Evolutionary conservation across 192 early-diverging fungal species (phyloP).

Genomic region (Powellomyces hirtus): DNA sequence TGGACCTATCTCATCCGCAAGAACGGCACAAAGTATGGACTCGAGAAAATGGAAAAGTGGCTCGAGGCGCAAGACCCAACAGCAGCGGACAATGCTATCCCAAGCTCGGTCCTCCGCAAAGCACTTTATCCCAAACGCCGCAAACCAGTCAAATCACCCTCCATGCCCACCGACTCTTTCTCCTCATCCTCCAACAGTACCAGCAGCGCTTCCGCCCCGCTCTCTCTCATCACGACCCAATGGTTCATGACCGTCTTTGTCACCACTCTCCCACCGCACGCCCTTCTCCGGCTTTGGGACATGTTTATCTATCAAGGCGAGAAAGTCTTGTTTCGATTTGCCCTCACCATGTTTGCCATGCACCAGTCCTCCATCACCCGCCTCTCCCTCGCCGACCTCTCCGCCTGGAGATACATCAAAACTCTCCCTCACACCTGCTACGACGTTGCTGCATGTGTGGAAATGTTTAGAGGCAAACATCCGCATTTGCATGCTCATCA

Average conservation of each 20-base stretch:
- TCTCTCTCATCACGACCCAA: slow-evolving; percentile 74
- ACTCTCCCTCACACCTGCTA: not conserved
- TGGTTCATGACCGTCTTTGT: slow-evolving; percentile 84
- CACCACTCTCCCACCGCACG: slow-evolving; percentile 70
- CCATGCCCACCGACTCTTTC: not conserved
- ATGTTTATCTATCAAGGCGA: slow-evolving; percentile 70
- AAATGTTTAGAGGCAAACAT: not conserved
- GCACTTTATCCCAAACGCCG: not conserved
- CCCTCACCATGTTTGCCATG: slow-evolving; percentile 67
- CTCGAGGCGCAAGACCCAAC: slow-evolving; percentile 31
- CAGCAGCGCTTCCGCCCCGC: not conserved
- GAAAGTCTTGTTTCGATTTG: slow-evolving; percentile 72
- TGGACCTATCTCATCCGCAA: slow-evolving; percentile 48
- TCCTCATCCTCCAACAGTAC: no score
- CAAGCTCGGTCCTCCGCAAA: not conserved
- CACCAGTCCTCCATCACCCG: slow-evolving; percentile 61
- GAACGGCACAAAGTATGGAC: slow-evolving; percentile 43
- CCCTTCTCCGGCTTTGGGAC: slow-evolving; percentile 80
- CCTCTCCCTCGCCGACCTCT: slow-evolving; percentile 30
- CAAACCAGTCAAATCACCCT: not conserved
- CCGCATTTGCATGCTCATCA: not conserved
- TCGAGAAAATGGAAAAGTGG: slow-evolving; percentile 47
- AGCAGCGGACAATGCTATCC: slow-evolving; percentile 23
- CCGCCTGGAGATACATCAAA: slow-evolving; percentile 41
- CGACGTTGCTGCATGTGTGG: not conserved